phyloP scores from a whole-genome alignment of 345 rosid genomes.

The Salix caprea region DNA sequence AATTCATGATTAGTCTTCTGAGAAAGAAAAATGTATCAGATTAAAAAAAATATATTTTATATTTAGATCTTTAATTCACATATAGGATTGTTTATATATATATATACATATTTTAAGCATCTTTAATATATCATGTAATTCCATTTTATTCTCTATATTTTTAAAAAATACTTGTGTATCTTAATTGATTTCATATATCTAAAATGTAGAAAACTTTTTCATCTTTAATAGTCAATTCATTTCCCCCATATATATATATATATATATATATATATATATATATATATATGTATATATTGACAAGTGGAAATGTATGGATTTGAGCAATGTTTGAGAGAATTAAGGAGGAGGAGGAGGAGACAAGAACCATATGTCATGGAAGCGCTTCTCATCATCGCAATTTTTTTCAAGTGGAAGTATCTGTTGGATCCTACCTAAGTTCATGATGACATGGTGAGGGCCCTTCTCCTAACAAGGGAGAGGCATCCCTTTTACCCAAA shows the following conservation, averaged over 20 bases:
- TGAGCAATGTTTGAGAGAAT: slow-evolving; percentile 4
- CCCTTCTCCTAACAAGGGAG: slow-evolving; percentile 13
- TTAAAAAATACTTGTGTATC: too few species aligned
- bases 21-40: too few species aligned
- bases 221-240: too few species aligned
- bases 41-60: too few species aligned
- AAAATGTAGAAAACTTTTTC: too few species aligned
- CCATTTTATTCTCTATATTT: too few species aligned
- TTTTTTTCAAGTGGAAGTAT: slow-evolving; percentile 1
- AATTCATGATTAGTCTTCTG: not conserved
- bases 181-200: too few species aligned
- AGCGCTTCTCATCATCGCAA: slow-evolving; percentile 6
- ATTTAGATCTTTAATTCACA: not conserved
- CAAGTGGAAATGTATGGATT: not conserved
- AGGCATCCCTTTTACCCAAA: slow-evolving; percentile 28
- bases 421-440: not conserved
- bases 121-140: too few species aligned
- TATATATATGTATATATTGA: not conserved
- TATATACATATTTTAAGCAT: too few species aligned
- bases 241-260: too few species aligned
- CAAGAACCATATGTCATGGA: slow-evolving; percentile 19
- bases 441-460: slow-evolving; percentile 14
- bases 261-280: not conserved
- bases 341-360: slow-evolving; percentile 15
- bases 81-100: too few species aligned